Evolutionary conservation across 2,329 filamentous ascomycete species (phyloP).

Genomic region (Dactylellina sp.): DNA sequence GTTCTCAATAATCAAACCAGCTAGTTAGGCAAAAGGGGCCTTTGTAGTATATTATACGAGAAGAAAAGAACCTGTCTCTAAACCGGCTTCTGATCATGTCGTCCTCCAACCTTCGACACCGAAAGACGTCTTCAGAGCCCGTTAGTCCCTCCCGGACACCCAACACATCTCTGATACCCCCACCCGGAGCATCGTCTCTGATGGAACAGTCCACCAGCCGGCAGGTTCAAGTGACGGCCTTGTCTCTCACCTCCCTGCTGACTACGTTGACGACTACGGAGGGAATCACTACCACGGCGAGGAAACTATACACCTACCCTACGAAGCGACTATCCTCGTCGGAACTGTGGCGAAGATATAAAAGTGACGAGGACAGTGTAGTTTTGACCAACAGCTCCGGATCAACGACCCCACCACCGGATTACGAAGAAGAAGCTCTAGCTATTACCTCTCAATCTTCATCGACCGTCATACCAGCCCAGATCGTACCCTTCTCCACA

Average conservation of each 20-base stretch:
- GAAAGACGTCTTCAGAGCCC: slow-evolving; percentile 46
- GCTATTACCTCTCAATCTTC: slow-evolving; percentile 8
- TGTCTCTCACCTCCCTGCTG: slow-evolving; percentile 47
- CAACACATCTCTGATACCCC: slow-evolving; percentile 19
- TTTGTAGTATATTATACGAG: too few relatives aligned
- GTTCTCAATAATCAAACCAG: slow-evolving; percentile 27
- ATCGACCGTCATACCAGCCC: slow-evolving; percentile 4
- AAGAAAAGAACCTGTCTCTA: slow-evolving; percentile 5
- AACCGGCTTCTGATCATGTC: too few relatives aligned
- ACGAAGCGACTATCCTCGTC: slow-evolving; percentile 49
- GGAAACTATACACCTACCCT: slow-evolving; percentile 51
- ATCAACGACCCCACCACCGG: slow-evolving; percentile 43
- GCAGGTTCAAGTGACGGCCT: slow-evolving; percentile 45
- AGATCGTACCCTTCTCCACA: slow-evolving; percentile 3
- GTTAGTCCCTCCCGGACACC: too few relatives aligned
- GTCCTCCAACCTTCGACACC: slow-evolving; percentile 41
- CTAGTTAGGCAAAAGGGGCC: too few relatives aligned
- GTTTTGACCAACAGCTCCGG: slow-evolving; percentile 13
- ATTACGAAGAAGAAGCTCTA: slow-evolving; percentile 44
- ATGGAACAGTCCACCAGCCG: slow-evolving; percentile 40
- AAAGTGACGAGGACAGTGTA: slow-evolving; percentile 31
- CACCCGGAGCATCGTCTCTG: slow-evolving; percentile 5
- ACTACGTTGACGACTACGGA: slow-evolving; percentile 51
- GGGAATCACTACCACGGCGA: slow-evolving; percentile 50
- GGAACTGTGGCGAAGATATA: slow-evolving; percentile 38